Evolutionary conservation across 345 rosid genomes (phyloP), one percentile per base, ranked within the genome.

Genomic region (Murraya paniculata): DNA sequence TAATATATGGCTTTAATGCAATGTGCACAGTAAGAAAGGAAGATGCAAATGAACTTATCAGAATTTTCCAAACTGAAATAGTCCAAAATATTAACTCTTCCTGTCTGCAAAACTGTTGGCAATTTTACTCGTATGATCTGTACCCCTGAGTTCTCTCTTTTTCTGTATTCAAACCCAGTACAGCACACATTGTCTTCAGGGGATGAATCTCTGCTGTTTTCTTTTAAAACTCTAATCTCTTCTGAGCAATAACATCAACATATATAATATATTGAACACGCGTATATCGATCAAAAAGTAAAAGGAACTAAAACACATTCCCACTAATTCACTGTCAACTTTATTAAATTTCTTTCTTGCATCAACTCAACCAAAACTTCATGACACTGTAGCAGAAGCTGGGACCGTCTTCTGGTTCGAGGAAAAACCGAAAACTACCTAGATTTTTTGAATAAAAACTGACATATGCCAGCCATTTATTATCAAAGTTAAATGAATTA

Each of bases 201-300:
- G 83, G 86, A 85, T 85, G 88, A 82, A 84, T 78, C 24, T 78
- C 35, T 66, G 85, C 85, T 76, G 87, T 78, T 80, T 81, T 72
- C 30, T 69, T 45, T 45, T 9, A 45, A 45, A 45, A 11, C 50
- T 45, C 50, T 11, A 11, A 45, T 45, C 16, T 45, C 50, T 45
- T 45, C 50, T 45, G 50, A 45, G 50, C 24, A 65, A n/a, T 57
- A 16, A 33, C 21, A 11, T 38, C 30, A 56, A 71, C 62, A 21
- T 3, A 45, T 41, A 41, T 11, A 41, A 66, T 35, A 24, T 0
- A 59, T 59, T 24, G 25, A 67, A 57, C 74, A 41, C 70, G 58
- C 60, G 25, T 41, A 41, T 41, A 10, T 41, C 14, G 16, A 13
- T 28, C 31, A 38, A 25, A 7, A 28, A 38, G 57, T 41, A 35